Evolutionary conservation across 495 filamentous ascomycete species (phyloP).

Genomic region (Penicillium flavigenum): DNA sequence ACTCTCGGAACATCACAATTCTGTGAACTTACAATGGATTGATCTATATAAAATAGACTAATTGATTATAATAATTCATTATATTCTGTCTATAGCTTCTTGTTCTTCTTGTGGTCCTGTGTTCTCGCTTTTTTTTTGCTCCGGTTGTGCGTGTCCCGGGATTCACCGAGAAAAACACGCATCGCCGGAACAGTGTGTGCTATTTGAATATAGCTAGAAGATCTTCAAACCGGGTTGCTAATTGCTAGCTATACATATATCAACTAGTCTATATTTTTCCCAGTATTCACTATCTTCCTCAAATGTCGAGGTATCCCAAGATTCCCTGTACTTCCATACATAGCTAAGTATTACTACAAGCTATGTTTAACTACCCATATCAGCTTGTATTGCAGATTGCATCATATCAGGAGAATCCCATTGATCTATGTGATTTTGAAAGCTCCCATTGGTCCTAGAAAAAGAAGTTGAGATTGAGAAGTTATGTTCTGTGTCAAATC

Average conservation of each 20-base stretch:
- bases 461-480: not conserved
- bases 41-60: not conserved
- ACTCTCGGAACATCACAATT: constrained; percentile 9
- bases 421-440: not conserved
- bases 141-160: constrained; percentile 8
- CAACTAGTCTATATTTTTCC: not conserved
- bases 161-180: constrained; percentile 13
- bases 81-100: not conserved
- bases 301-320: not conserved
- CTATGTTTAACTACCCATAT: not conserved
- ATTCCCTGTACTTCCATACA: not conserved
- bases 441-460: not conserved
- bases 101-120: not conserved
- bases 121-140: not conserved
- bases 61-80: not conserved
- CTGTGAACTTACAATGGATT: not conserved
- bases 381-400: not conserved
- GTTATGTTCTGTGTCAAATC: not conserved
- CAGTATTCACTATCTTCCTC: not conserved
- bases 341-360: not conserved
- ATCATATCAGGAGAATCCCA: not conserved
- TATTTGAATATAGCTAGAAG: not conserved
- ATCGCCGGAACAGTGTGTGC: constrained; percentile 9
- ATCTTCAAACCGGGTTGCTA: not conserved
- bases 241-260: not conserved